Evolutionary conservation across 257 asterid genomes (phyloP), one percentile per base, ranked within the genome.

Genomic region (Buddleja alternifolia): DNA sequence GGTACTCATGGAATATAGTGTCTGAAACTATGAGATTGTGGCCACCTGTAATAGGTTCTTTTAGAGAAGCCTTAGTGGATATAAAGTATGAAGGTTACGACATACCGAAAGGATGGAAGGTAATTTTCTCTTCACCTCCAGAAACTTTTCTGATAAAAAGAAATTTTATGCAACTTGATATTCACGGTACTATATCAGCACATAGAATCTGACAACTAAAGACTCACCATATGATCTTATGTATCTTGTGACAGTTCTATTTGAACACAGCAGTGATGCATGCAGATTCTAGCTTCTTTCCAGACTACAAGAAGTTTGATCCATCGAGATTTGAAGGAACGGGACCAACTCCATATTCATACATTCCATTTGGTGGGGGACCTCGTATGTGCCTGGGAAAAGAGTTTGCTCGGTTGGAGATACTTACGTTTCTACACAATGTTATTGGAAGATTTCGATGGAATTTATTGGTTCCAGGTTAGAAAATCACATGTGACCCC

Each of bases 61-160:
- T 77, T 50, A 64, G 87, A 79, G 89, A 87, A 69, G 86, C 83
- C 8, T 14, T 77, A 14, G 78, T n/a, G 6, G 87, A 82, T 60
- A 50, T 87, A 29, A 73, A 65, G 10, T 84, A 78, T 47, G 81
- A 41, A 42, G 94, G 90, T 32, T 84, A 81, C 47, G 59, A 29
- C 80, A 80, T 84, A 44, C 90, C 89, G 20, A 84, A 83, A 53
- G 94, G 94, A 73, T 82, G 89, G 94, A 84, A 79, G 93, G 87
- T 86, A 55, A 5, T 53, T 7, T 55, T 46, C n/a, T 37, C 29
- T 39, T 42, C n/a, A 0, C 6, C 2, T 9, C 14, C 9, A 56
- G n/a, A 1, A 2, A 16, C 10, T 17, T 12, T 0, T 19, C 34
- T 29, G 34, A n/a, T n/a, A n/a, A n/a, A n/a, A n/a, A n/a, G n/a